A percentile compares a stretch with the other conserved stretches of the same genome.
These are phyloP conservation scores for Flaveria sonorensis DNA, from an alignment of 129 eudicot genomes.

Conservation along the genomic window DNA sequence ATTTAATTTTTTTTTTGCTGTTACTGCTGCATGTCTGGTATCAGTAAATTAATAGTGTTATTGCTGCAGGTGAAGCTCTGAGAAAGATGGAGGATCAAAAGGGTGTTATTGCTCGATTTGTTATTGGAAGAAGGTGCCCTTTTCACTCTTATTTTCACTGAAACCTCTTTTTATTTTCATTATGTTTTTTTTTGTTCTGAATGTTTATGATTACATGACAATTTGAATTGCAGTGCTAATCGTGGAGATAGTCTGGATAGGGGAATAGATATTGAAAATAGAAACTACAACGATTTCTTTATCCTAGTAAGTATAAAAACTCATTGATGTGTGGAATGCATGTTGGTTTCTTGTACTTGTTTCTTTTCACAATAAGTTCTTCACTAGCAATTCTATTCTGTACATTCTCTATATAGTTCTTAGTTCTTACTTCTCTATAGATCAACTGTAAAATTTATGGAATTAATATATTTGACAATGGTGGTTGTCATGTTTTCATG, in stretches of 20 bases:
- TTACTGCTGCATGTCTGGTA: slow-evolving; percentile 10
- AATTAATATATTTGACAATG: background rate
- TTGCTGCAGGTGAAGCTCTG: slow-evolving; percentile 66
- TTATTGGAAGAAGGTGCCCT: slow-evolving; percentile 86
- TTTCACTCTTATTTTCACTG: slow-evolving; percentile 11
- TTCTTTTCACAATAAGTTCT: background rate
- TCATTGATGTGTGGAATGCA: background rate
- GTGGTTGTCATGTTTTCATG: background rate
- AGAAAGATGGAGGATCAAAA: slow-evolving; percentile 69
- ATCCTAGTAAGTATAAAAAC: slow-evolving; percentile 63
- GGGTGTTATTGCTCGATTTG: slow-evolving; percentile 87
- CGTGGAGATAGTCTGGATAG: slow-evolving; percentile 89
- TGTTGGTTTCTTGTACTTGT: slow-evolving; percentile 4
- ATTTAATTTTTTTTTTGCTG: too few species aligned
- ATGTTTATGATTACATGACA: slow-evolving; percentile 16
- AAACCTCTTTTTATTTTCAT: background rate
- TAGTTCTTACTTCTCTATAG: background rate
- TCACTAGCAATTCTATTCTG: background rate
- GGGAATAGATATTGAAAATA: slow-evolving; percentile 75
- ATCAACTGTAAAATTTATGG: background rate
- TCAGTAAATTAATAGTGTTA: background rate
- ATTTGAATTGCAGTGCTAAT: slow-evolving; percentile 65
- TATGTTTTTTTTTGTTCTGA: slow-evolving; percentile 15
- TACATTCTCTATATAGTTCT: background rate
- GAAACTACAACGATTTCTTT: slow-evolving; percentile 64